Evolutionary conservation across 345 rosid genomes (phyloP), one percentile per base, ranked within the genome.

Genomic region (Hibiscus tridactylites): DNA sequence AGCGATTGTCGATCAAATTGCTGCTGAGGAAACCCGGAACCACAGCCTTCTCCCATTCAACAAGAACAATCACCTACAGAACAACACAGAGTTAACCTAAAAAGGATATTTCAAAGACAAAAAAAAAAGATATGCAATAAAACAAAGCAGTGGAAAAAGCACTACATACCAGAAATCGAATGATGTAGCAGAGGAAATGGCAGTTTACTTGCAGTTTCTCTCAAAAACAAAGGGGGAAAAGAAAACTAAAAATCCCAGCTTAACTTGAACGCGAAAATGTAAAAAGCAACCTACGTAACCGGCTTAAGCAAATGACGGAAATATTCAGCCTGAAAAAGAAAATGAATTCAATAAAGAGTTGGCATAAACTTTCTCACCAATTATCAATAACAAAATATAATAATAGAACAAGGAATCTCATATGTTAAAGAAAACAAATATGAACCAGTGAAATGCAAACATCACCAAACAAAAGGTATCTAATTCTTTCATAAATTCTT

Each of bases 251-350:
- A 54, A 66, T 13, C 80, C 85, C 86, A 79, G 80, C 79, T 83
- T 68, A 79, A 81, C 73, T 76, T 76, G 79, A 77, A 79, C 71
- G 74, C 71, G 4, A 13, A 65, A 73, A 65, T 13, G 15, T 56
- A 66, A 15, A 61, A 79, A 50, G 37, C 17, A 79, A 70, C 78
- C 91, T 89, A 91, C 93, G 97, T 90, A 9, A 91, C 96, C 24
- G 96, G 97, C 65, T 90, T 91, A 47, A 91, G 90, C 84, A 91
- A 82, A 72, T 91, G 96, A 73, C 97, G 96, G 52, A 91, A 91
- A 77, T 91, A 91, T 83, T 91, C 93, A 61, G 93, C 96, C 96
- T 91, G 92, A 9, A 56, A 85, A 39, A 68, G 10, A 10, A 57
- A 24, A 35, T 6, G 37, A 29, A 35, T 35, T 35, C 37, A 35